Evolutionary conservation across 169 alveolate species (phyloP).

Genomic region (Plasmodium inui): DNA sequence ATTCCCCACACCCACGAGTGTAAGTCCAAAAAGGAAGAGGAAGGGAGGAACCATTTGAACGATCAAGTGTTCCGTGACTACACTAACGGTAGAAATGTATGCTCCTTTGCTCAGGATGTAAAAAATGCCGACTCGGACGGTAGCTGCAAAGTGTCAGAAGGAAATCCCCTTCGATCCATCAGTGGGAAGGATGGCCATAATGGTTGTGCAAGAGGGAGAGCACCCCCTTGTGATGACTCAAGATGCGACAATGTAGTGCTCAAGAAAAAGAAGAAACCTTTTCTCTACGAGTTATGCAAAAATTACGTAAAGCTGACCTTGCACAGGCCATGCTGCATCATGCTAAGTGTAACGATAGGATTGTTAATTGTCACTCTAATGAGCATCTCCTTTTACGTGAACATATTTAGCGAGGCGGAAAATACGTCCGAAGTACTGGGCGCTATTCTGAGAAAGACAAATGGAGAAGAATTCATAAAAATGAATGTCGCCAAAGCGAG

Average conservation of each 20-base stretch:
- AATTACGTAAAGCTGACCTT: conserved; percentile 19
- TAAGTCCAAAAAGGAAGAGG: conserved; percentile 1
- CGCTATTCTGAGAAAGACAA: background rate
- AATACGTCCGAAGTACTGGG: background rate
- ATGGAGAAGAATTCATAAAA: background rate
- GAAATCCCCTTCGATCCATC: background rate
- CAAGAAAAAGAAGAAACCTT: background rate
- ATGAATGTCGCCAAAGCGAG: conserved; percentile 19
- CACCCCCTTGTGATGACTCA: background rate
- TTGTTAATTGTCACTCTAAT: conserved; percentile 3
- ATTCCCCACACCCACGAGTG: background rate
- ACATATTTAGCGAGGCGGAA: background rate
- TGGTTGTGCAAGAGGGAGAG: background rate
- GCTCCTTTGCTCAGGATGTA: background rate
- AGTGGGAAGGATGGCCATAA: background rate
- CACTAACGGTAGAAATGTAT: background rate
- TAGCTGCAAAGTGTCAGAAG: background rate
- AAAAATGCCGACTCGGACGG: background rate
- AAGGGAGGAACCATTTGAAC: background rate
- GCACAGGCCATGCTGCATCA: conserved; percentile 2
- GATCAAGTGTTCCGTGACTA: background rate
- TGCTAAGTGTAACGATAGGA: conserved; percentile 28
- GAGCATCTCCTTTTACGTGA: conserved; percentile 8
- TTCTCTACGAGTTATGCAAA: conserved; percentile 23
- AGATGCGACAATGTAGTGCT: background rate